Evolutionary conservation across 345 rosid species (phyloP), one percentile per base, ranked within the genome.

Genomic region (Pugionium cornutum): DNA sequence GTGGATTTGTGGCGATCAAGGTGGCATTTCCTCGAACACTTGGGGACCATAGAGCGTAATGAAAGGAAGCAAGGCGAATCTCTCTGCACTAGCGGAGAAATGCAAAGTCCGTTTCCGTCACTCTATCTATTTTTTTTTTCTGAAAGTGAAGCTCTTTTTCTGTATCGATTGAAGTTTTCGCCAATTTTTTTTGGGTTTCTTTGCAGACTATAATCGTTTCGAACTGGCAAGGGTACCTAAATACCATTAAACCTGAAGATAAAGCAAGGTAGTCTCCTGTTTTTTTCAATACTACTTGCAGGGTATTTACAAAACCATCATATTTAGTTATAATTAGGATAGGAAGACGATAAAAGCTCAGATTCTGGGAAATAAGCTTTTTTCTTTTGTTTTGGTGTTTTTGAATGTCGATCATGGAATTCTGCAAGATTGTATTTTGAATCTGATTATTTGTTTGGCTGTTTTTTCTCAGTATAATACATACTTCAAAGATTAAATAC

Each of bases 401-500:
- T 18, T 11, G 41, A 33, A 4, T 40, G 25, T 39, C 1, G 33
- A 60, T 50, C 26, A 41, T 58, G 6, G 33, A 56, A 6, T 39
- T 32, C n/a, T 71, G 47, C 7, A 29, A 46, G 47, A 25, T 9
- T 29, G n/a, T 9, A 1, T 30, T 27, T 9, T 32, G 44, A 51
- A 32, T 31, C 34, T 47, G 53, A 58, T 47, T 34, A 0, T 26
- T 34, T 53, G 53, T 53, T 61, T 35, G 49, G 56, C 2, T 54
- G 48, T 49, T 39, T n/a, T n/a, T 75, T 26, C 1, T 43, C 42
- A 85, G 95, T 82, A 83, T 71, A 30, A 62, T 92, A 49, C 79
- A 83, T 78, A 81, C 86, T 70, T 87, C 98, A 31, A 92, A 92
- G 78, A 85, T 87, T 27, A 87, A 83, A 81, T 89, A 92, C 75